Evolutionary conservation across 2,329 filamentous ascomycete species (phyloP), one percentile per base, ranked within the genome.

Genomic region (Ophiostoma fasciatum): DNA sequence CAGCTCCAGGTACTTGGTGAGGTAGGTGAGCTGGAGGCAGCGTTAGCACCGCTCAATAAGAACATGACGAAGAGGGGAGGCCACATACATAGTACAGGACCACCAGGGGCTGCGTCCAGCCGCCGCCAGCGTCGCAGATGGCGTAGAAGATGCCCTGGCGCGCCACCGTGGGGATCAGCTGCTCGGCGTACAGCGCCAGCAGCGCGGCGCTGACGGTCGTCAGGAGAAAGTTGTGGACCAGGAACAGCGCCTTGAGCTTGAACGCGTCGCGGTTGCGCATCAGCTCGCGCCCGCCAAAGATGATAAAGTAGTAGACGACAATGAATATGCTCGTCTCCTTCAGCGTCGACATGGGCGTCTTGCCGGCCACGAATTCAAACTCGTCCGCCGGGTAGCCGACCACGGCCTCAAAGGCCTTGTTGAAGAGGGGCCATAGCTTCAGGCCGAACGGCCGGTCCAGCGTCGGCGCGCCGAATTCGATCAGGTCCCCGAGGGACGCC

Each of bases 51-150:
- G n/a, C n/a, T n/a, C n/a, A n/a, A n/a, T n/a, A n/a, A n/a, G n/a
- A n/a, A n/a, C n/a, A n/a, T n/a, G n/a, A n/a, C n/a, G n/a, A n/a
- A n/a, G n/a, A n/a, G n/a, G n/a, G n/a, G n/a, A n/a, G n/a, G n/a
- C n/a, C n/a, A n/a, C n/a, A 54, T 65, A 96, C 88, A 60, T 96
- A 98, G 74, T 98, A 98, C 47, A 98, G 68, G 47, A 92, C 78
- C 45, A 96, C 84, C 51, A 98, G 64, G 49, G 80, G 82, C 59
- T 90, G 79, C 15, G 90, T 94, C 87, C 88, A 96, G 48, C 88
- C 88, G 49, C 90, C 90, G 3, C 78, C 62, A 43, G 62, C 56
- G 48, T 81, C 59, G 64, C 88, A 98, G 54, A 98, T 93, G 48
- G 84, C 68, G 54, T 81, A 78, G 68, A 94, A 96, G 49, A 94